Evolutionary conservation across 768 basidiomycete species (phyloP).

Genomic region (Tricholomella constricta): DNA sequence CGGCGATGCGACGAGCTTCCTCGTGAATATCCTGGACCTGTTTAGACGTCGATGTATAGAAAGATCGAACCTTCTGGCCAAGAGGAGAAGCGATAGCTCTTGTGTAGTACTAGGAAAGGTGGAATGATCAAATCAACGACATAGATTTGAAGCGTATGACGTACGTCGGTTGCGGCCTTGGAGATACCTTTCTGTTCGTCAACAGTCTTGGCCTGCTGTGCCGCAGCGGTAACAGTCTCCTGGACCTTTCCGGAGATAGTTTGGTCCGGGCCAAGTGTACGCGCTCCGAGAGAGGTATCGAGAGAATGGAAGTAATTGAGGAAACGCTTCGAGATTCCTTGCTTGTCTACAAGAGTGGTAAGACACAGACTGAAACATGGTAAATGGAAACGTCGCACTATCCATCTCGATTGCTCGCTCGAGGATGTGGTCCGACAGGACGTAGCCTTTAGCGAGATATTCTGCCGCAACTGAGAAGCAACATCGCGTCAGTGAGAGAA

Average conservation of each 20-base stretch:
- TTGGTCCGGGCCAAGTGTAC: conserved; percentile 76
- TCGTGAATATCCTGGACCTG: conserved; percentile 92
- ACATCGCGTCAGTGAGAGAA: conserved; percentile 6
- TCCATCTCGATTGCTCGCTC: conserved; percentile 82
- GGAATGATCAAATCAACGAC: conserved; percentile 7
- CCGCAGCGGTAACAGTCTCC: conserved; percentile 60
- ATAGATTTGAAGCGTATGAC: conserved; percentile 11
- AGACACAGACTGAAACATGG: neutral
- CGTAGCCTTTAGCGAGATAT: conserved; percentile 90
- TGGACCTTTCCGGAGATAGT: conserved; percentile 78
- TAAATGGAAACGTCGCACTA: conserved; percentile 36
- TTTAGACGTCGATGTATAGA: conserved; percentile 89
- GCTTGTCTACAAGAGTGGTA: conserved; percentile 50
- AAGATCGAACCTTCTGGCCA: conserved; percentile 73
- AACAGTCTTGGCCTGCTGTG: conserved; percentile 68
- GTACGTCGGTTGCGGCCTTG: conserved; percentile 69
- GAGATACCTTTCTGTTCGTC: conserved; percentile 82
- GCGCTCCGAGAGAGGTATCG: conserved; percentile 69
- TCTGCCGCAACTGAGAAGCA: conserved; percentile 73
- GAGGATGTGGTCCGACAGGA: conserved; percentile 75
- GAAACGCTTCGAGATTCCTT: conserved; percentile 89
- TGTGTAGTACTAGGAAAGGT: conserved; percentile 63
- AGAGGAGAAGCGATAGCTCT: conserved; percentile 74
- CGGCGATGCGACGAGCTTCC: conserved; percentile 83
- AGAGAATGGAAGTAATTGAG: conserved; percentile 73